phyloP scores from a whole-genome alignment of 129 eudicot genomes.

The Lactuca sativa region DNA sequence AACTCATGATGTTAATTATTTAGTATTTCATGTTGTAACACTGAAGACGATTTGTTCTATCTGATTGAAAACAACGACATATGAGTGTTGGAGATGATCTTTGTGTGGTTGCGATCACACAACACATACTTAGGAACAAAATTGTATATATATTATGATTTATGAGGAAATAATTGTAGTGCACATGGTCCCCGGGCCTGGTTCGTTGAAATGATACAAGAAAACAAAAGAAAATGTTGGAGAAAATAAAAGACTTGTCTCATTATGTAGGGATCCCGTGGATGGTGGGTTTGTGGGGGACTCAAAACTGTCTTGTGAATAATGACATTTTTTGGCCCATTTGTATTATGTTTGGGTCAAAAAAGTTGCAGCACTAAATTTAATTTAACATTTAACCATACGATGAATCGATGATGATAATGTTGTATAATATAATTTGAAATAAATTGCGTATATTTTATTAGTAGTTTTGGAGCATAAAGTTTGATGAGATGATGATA shows the following conservation, averaged over 20 bases:
- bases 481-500: no score
- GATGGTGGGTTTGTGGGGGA: slow-evolving; percentile 15
- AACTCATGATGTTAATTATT: no score
- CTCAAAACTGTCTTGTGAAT: background rate
- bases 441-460: no score
- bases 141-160: background rate
- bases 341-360: background rate
- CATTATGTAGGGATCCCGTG: slow-evolving; percentile 1
- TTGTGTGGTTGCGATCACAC: background rate
- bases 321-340: background rate
- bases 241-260: background rate
- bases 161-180: background rate
- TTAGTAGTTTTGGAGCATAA: background rate
- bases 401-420: background rate
- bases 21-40: background rate
- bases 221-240: slow-evolving; percentile 7
- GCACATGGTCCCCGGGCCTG: background rate
- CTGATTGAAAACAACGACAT: background rate
- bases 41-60: background rate
- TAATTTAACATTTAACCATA: background rate
- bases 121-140: background rate
- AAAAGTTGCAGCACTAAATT: background rate
- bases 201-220: background rate
- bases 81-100: background rate
- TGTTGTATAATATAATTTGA: no score